A percentile compares a stretch with the other conserved stretches of the same genome.
phyloP scores from a whole-genome alignment of 495 filamentous ascomycete species.

The Immersiella caudata region DNA sequence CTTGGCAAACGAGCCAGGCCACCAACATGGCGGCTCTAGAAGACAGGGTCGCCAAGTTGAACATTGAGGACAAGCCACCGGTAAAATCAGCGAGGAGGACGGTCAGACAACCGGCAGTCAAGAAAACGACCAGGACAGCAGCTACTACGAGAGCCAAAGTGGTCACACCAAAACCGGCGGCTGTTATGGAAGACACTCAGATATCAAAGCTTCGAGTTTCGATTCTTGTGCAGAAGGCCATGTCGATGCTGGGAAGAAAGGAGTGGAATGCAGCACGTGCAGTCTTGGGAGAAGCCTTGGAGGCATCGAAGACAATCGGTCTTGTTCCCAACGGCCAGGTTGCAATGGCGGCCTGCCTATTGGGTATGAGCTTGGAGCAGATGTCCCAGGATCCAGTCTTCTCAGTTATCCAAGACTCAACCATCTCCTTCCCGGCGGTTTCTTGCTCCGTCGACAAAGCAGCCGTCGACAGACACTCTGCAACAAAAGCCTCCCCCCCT shows the following conservation, averaged over 20 bases:
- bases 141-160: neutral
- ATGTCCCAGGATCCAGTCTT: slow-evolving; percentile 82
- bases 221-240: slow-evolving; percentile 67
- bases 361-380: slow-evolving; percentile 63
- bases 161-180: slow-evolving; percentile 22
- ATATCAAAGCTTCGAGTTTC: slow-evolving; percentile 61
- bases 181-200: slow-evolving; percentile 51
- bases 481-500: slow-evolving; percentile 33
- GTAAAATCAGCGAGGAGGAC: slow-evolving; percentile 26
- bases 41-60: slow-evolving; percentile 51
- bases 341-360: slow-evolving; percentile 59
- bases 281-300: slow-evolving; percentile 52
- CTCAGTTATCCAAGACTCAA: slow-evolving; percentile 88
- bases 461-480: slow-evolving; percentile 25
- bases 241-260: slow-evolving; percentile 56
- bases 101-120: slow-evolving; percentile 24
- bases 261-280: slow-evolving; percentile 57
- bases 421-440: slow-evolving; percentile 77
- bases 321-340: slow-evolving; percentile 52
- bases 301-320: slow-evolving; percentile 43
- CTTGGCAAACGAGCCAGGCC: slow-evolving; percentile 14
- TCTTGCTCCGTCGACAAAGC: slow-evolving; percentile 29
- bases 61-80: slow-evolving; percentile 42
- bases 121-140: slow-evolving; percentile 23
- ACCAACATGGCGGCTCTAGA: slow-evolving; percentile 39